phyloP scores from a whole-genome alignment of 2,329 filamentous ascomycete species.

The Davidsoniella eucalypti region DNA sequence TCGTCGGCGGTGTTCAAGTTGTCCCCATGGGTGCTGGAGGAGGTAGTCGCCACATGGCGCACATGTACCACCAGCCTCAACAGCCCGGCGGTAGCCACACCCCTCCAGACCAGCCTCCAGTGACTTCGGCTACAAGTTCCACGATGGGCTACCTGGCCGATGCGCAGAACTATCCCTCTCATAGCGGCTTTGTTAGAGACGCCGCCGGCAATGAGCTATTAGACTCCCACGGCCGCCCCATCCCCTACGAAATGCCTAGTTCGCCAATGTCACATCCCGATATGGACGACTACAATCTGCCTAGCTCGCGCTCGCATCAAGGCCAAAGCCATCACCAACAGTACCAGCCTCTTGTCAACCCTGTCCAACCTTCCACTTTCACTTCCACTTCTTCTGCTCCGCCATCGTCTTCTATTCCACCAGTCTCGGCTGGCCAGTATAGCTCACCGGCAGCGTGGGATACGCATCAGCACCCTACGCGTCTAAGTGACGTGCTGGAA shows the following conservation, averaged over 20 bases:
- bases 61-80: conserved; percentile 1
- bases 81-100: conserved; percentile 6
- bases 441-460: conserved; percentile 51
- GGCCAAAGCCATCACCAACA: conserved; percentile 16
- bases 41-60: conserved; percentile 34
- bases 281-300: conserved; percentile 17
- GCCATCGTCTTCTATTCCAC: not conserved
- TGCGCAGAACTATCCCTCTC: conserved; percentile 2
- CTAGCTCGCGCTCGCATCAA: conserved; percentile 26
- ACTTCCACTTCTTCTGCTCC: conserved; percentile 4
- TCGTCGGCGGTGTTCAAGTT: conserved; percentile 87
- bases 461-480: conserved; percentile 72
- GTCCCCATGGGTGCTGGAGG: conserved; percentile 61
- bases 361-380: conserved; percentile 5
- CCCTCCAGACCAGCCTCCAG: conserved; percentile 11
- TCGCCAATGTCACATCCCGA: conserved; percentile 8
- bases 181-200: conserved; percentile 16
- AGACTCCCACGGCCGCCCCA: conserved; percentile 17
- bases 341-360: conserved; percentile 7
- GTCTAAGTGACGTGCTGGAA: conserved; percentile 75
- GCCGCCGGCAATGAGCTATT: conserved; percentile 15
- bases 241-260: conserved; percentile 8
- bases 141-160: conserved; percentile 19
- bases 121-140: conserved; percentile 12
- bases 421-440: not conserved